Evolutionary conservation across 768 basidiomycete species (phyloP), one percentile per base, ranked within the genome.

Genomic region (Lactarius indigo): DNA sequence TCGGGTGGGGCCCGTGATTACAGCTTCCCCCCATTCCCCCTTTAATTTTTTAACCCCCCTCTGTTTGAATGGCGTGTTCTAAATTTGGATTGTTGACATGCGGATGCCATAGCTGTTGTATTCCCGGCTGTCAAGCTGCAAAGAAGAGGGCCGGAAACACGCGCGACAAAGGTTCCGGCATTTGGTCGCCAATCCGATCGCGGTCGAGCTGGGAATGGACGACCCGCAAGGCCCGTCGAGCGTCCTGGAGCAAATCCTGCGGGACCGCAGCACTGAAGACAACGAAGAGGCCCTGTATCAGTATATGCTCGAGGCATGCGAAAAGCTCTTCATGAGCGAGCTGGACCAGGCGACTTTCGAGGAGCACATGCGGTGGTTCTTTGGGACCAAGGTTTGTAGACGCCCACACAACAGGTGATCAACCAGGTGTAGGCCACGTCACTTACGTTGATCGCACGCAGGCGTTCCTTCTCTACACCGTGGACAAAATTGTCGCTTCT

Each of bases 311-410:
- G 91, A 89, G 65, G 90, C 92, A 12, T 94, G 92, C 75, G 96
- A 98, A 77, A 92, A 92, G 81, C 76, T 96, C 50, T 98, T 98
- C 74, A 94, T 94, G 72, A 89, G 85, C 68, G 96, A 98, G 74
- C 82, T 98, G 66, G 97, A 98, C 76, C 91, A 90, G 74, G 79
- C 84, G n/a, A 86, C 88, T 26, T 98, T 95, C 72, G 96, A 98
- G 76, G 97, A 98, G 75, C 92, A 94, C 73, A 87, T 98, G 87
- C 81, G 97, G 69, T 92, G 93, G 85, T 91, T 96, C 79, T 95
- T 94, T 79, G 91, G 92, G 37, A 93, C 87, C 68, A 89, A 88
- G 84, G 90, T 90, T 58, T 13, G 72, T 64, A 39, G 52, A 5
- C 69, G 82, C 61, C 57, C 50, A 18, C 47, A 68, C 44, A 52